Percentiles rank a stretch among this genome's conserved stretches.
These are phyloP conservation scores for Verbascum thapsus DNA, from an alignment of 257 asterid genomes.

Conservation along the genomic window DNA sequence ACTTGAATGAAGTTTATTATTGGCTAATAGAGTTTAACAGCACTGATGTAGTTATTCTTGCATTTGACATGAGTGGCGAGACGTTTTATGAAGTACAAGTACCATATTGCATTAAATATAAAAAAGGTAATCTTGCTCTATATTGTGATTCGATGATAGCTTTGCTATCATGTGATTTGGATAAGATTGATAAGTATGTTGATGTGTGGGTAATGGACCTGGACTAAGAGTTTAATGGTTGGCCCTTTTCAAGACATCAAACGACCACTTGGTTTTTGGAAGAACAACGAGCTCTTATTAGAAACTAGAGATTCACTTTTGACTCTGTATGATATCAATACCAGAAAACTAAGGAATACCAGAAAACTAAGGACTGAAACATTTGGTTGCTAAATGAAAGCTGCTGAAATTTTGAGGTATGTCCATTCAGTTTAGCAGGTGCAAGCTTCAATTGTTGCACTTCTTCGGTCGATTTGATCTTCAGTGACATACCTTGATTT, in stretches of 20 bases:
- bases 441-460: constrained; percentile 67
- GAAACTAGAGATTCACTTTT: constrained; percentile 33
- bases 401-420: constrained; percentile 54
- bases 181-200: constrained; percentile 20
- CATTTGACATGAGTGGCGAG: constrained; percentile 44
- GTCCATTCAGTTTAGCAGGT: constrained; percentile 46
- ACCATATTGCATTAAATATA: constrained; percentile 30
- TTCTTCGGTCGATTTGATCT: constrained; percentile 52
- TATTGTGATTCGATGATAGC: constrained; percentile 43
- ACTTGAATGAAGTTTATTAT: constrained; percentile 47
- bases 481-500: no score
- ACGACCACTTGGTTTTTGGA: constrained; percentile 51
- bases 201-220: constrained; percentile 50
- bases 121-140: constrained; percentile 39
- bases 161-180: constrained; percentile 36
- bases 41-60: constrained; percentile 32
- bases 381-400: constrained; percentile 52
- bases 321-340: constrained; percentile 29
- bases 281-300: constrained; percentile 36
- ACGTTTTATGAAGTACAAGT: constrained; percentile 35
- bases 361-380: constrained; percentile 35
- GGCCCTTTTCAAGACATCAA: constrained; percentile 44
- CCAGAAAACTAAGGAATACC: constrained; percentile 32
- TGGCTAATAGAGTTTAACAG: constrained; percentile 39
- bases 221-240: constrained; percentile 33